phyloP scores from a whole-genome alignment of 2,329 filamentous ascomycete species.

The Dothistroma septosporum region DNA sequence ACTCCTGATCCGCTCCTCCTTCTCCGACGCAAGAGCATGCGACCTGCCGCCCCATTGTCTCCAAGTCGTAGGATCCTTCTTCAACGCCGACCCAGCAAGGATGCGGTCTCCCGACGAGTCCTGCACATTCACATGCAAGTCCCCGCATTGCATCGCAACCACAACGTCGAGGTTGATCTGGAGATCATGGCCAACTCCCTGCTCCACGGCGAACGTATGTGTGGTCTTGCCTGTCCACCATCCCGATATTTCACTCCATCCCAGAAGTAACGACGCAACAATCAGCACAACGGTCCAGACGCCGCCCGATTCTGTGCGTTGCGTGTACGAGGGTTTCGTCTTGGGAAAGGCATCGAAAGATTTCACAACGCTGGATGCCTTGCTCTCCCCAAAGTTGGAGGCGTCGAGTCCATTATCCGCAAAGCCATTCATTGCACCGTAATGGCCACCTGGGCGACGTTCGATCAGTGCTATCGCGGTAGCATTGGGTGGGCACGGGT shows the following conservation, averaged over 20 bases:
- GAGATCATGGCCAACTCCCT: slow-evolving; percentile 78
- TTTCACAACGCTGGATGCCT: slow-evolving; percentile 57
- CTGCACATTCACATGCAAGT: slow-evolving; percentile 95
- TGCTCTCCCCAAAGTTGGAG: slow-evolving; percentile 67
- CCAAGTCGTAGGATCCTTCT: slow-evolving; percentile 77
- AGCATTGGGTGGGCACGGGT: slow-evolving; percentile 12
- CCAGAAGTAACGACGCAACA: slow-evolving; percentile 67
- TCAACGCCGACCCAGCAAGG: slow-evolving; percentile 69
- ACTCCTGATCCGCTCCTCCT: slow-evolving; percentile 49
- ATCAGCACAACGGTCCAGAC: slow-evolving; percentile 88
- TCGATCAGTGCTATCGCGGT: slow-evolving; percentile 12
- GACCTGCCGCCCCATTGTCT: slow-evolving; percentile 72
- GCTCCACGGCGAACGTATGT: slow-evolving; percentile 91
- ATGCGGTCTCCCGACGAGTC: slow-evolving; percentile 92
- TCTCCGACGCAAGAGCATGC: slow-evolving; percentile 53
- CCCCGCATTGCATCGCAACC: slow-evolving; percentile 77
- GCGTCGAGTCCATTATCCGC: slow-evolving; percentile 68
- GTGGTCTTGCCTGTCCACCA: slow-evolving; percentile 83
- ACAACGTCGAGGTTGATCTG: slow-evolving; percentile 97
- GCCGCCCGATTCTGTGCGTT: slow-evolving; percentile 77
- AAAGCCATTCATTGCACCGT: slow-evolving; percentile 69
- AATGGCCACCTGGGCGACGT: neutral
- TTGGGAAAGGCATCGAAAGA: slow-evolving; percentile 98
- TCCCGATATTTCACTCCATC: slow-evolving; percentile 69
- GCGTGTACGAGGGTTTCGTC: slow-evolving; percentile 89